Evolutionary conservation across 352 stramenopile genomes (phyloP).

Genomic region (Phytopythium aichiense): DNA sequence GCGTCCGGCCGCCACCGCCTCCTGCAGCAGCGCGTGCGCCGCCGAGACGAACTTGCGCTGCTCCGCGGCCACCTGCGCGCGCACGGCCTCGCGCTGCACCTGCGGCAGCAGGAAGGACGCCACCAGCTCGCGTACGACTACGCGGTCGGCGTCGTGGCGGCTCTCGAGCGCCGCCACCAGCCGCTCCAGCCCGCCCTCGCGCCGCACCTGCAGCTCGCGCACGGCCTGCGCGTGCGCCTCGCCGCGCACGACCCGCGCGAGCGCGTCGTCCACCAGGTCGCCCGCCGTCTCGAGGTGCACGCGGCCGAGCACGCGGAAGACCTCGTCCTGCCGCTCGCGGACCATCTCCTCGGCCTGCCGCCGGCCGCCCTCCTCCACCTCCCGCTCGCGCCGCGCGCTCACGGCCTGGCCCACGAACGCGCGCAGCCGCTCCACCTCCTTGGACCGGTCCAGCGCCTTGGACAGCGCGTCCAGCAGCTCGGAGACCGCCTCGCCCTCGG

Average conservation of each 20-base stretch:
- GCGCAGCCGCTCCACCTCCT: conserved; percentile 73
- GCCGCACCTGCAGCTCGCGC: conserved; percentile 47
- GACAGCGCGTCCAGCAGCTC: conserved; percentile 88
- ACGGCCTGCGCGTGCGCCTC: conserved; percentile 41
- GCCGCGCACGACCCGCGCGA: conserved; percentile 52
- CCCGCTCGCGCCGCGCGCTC: conserved; percentile 62
- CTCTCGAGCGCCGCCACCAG: conserved; percentile 56
- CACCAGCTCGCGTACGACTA: conserved; percentile 74
- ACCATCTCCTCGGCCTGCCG: conserved; percentile 85
- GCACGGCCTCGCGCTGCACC: conserved; percentile 62
- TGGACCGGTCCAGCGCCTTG: conserved; percentile 82
- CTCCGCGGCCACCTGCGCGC: conserved; percentile 49
- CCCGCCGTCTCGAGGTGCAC: conserved; percentile 77
- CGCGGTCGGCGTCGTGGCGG: conserved; percentile 40
- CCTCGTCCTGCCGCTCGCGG: conserved; percentile 78
- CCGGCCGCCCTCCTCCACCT: conserved; percentile 83
- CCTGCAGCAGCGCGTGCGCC: conserved; percentile 50
- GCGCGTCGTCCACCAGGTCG: conserved; percentile 65
- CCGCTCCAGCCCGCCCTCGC: conserved; percentile 30
- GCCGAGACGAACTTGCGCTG: conserved; percentile 68
- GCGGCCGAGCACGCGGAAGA: conserved; percentile 68
- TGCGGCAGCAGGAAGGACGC: conserved; percentile 78
- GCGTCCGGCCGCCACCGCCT: conserved; percentile 22
- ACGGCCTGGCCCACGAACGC: conserved; percentile 67
- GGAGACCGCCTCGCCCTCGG: conserved; percentile 86